Conservation (phyloP, 768 basidiomycete species). For the Russula emetica region DNA sequence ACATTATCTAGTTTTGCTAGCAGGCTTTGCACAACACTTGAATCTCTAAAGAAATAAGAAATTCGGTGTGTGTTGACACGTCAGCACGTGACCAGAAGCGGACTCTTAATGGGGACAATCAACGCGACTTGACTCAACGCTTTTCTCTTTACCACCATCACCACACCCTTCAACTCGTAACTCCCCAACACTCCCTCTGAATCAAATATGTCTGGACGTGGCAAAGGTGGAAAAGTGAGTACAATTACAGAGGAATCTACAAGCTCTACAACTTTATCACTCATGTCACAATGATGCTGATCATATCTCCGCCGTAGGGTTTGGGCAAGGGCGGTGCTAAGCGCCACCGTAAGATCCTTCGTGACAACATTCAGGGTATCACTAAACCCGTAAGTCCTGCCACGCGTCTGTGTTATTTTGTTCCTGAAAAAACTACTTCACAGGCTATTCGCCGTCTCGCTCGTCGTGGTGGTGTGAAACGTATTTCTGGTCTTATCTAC, state of each 20-base stretch:
- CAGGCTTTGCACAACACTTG: too few relatives aligned
- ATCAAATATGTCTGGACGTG: slow-evolving; percentile 85
- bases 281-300: slow-evolving; percentile 20
- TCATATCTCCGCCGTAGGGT: slow-evolving; percentile 44
- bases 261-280: slow-evolving; percentile 7
- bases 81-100: slow-evolving; percentile 21
- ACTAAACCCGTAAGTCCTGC: slow-evolving; percentile 41
- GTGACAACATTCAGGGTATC: slow-evolving; percentile 69
- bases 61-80: slow-evolving; percentile 13
- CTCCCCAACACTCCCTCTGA: slow-evolving; percentile 28
- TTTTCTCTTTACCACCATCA: slow-evolving; percentile 27
- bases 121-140: slow-evolving; percentile 24
- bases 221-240: slow-evolving; percentile 84
- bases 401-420: slow-evolving; percentile 13
- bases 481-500: slow-evolving; percentile 91
- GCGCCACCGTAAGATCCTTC: slow-evolving; percentile 94
- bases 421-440: slow-evolving; percentile 31
- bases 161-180: slow-evolving; percentile 23
- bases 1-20: neutral
- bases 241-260: neutral
- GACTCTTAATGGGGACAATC: slow-evolving; percentile 24
- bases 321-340: slow-evolving; percentile 97
- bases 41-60: neutral
- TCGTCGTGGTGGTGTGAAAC: slow-evolving; percentile 96
- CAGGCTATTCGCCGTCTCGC: slow-evolving; percentile 93